Evolutionary conservation across 345 rosid genomes (phyloP), one percentile per base, ranked within the genome.

Genomic region (Angophora floribunda): DNA sequence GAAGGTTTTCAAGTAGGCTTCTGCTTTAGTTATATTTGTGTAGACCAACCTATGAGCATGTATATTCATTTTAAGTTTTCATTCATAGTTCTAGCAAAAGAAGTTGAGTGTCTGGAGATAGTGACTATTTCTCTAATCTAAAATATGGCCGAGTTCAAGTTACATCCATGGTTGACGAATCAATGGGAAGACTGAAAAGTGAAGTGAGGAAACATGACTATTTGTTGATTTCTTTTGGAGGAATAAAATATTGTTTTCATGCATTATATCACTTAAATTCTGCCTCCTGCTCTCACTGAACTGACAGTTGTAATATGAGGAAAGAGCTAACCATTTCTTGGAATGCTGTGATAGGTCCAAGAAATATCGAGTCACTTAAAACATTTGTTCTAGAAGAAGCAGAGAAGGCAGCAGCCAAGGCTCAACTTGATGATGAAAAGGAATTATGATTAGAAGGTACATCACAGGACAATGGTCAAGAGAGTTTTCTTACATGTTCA

Each of bases 341-440:
- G 47, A 21, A 51, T 57, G n/a, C 82, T 84, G 82, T 88, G 63
- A 52, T 91, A 97, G 99, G 99, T 47, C 92, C 92, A 87, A 93
- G 99, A 89, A 94, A 95, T 87, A 94, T 94, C 30, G 97, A 94
- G 88, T 95, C 95, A n/a, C 96, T 97, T 9, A 95, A 91, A 91
- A 78, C 93, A 11, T 96, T 97, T 89, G 96, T 90, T 67, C 88
- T 96, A 89, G 97, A 94, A 91, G 99, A 97, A 93, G 95, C 98
- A 22, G 99, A 94, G 85, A 97, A 97, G 90, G 99, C 97, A 51
- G 97, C 97, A 78, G 92, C 93, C 87, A 95, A 96, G 89, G 95
- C 96, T 32, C 94, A 92, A 89, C 90, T 92, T 61, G 97, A 90
- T 86, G 82, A 51, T 86, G 97, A 94, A 88, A 88, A 93, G 88